Percentiles rank a stretch among this genome's conserved stretches.
These are phyloP conservation scores for Cornus suecica DNA, from an alignment of 148 eudicot genomes.

Conservation along the genomic window DNA sequence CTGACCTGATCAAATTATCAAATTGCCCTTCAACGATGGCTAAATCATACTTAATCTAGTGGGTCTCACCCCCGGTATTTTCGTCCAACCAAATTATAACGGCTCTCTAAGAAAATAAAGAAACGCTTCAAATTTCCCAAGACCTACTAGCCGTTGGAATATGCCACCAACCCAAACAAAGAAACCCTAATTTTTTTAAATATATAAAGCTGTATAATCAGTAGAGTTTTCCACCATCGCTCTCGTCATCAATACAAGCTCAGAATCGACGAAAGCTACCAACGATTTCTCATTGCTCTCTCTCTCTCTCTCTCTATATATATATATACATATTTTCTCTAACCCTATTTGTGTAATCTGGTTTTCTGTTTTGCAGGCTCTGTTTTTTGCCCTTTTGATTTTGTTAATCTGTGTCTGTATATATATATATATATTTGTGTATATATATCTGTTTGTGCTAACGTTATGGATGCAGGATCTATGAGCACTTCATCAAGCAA, in stretches of 20 bases:
- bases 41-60: no score
- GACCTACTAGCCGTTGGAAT: not conserved
- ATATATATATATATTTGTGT: conserved; percentile 1
- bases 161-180: not conserved
- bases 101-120: conserved; percentile 17
- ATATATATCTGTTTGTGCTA: conserved; percentile 14
- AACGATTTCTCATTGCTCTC: not conserved
- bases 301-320: not conserved
- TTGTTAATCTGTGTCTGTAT: conserved; percentile 2
- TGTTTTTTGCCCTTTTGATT: not conserved
- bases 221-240: not conserved
- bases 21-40: no score
- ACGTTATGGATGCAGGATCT: conserved; percentile 51
- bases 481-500: conserved; percentile 25
- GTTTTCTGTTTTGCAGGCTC: conserved; percentile 22
- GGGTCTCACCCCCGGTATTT: conserved; percentile 11
- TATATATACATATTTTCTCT: no score
- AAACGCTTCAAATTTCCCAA: conserved; percentile 16
- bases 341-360: conserved; percentile 7
- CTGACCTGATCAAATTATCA: no score
- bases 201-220: conserved; percentile 5
- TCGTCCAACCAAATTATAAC: conserved; percentile 21
- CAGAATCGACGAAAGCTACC: not conserved
- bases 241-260: not conserved
- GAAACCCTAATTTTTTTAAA: conserved; percentile 8